These are phyloP conservation scores for Wickerhamiella kazuoi DNA, from an alignment of 805 yeast genomes.

Conservation along the genomic window DNA sequence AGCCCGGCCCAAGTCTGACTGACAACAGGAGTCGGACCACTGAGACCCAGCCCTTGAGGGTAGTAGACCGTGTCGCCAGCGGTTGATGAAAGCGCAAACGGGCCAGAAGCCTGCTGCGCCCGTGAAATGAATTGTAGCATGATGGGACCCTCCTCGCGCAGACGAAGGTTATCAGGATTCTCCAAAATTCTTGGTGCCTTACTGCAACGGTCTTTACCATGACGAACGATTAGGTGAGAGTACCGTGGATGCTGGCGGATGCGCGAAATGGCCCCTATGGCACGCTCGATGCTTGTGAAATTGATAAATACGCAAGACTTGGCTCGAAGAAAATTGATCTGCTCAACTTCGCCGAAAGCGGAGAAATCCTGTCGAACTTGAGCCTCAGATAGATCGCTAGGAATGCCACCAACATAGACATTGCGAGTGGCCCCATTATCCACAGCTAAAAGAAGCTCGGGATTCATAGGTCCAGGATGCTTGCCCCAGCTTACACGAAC, in stretches of 20 bases:
- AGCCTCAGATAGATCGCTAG: conserved; percentile 27
- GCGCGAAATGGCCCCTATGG: conserved; percentile 83
- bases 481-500: conserved; percentile 97
- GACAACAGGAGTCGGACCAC: too few relatives aligned
- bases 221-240: conserved; percentile 59
- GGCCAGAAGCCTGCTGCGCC: background rate
- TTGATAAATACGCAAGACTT: conserved; percentile 83
- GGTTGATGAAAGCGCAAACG: background rate
- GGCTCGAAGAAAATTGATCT: conserved; percentile 69
- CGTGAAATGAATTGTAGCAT: conserved; percentile 4
- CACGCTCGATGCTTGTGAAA: conserved; percentile 78
- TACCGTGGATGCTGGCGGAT: conserved; percentile 53
- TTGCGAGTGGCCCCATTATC: conserved; percentile 89
- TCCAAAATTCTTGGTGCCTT: conserved; percentile 40
- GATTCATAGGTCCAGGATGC: conserved; percentile 81
- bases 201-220: conserved; percentile 92
- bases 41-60: too few relatives aligned
- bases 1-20: too few relatives aligned
- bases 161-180: background rate
- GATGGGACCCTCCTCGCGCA: background rate
- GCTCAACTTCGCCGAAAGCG: conserved; percentile 87
- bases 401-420: conserved; percentile 67
- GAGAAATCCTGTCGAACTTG: conserved; percentile 57
- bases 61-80: background rate
- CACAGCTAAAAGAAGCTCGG: conserved; percentile 60